Conservation (phyloP, 2,329 filamentous ascomycete species). For the Colletotrichum sp. region DNA sequence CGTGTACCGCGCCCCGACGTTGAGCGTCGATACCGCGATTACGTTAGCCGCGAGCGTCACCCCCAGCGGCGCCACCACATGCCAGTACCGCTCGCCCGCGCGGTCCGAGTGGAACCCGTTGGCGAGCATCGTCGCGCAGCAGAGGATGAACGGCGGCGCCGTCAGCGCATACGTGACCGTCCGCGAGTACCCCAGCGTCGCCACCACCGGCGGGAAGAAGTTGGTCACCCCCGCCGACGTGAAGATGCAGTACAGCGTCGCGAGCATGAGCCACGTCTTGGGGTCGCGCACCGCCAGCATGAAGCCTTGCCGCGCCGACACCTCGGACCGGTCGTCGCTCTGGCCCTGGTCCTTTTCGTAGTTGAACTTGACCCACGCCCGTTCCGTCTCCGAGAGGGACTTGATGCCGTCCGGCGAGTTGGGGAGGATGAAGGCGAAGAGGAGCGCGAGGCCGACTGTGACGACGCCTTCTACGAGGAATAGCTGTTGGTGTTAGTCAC, state of each 20-base stretch:
- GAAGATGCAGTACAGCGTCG: not conserved
- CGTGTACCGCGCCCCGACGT: not conserved
- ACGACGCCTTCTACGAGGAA: slow-evolving; percentile 12
- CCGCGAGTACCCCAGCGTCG: not conserved
- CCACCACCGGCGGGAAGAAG: not conserved
- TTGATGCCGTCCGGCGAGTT: slow-evolving; percentile 7
- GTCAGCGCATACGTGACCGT: not conserved
- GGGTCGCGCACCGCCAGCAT: not conserved
- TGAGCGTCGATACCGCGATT: not conserved
- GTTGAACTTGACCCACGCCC: slow-evolving; percentile 9
- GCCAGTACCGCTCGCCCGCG: not conserved
- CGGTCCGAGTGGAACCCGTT: not conserved
- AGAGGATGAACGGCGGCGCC: not conserved
- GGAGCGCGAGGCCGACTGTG: slow-evolving; percentile 1
- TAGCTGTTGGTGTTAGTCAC: not conserved
- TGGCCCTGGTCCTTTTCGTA: slow-evolving; percentile 9
- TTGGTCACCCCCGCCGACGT: not conserved
- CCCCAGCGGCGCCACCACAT: not conserved
- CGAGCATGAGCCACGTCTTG: not conserved
- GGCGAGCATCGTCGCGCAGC: not conserved
- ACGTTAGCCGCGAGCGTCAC: not conserved
- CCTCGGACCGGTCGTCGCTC: slow-evolving; percentile 1
- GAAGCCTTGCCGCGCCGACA: slow-evolving; percentile 14
- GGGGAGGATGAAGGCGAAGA: slow-evolving; percentile 11
- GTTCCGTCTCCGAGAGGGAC: not conserved